phyloP scores from a whole-genome alignment of 139 green algal species.

The Closterium sp. region DNA sequence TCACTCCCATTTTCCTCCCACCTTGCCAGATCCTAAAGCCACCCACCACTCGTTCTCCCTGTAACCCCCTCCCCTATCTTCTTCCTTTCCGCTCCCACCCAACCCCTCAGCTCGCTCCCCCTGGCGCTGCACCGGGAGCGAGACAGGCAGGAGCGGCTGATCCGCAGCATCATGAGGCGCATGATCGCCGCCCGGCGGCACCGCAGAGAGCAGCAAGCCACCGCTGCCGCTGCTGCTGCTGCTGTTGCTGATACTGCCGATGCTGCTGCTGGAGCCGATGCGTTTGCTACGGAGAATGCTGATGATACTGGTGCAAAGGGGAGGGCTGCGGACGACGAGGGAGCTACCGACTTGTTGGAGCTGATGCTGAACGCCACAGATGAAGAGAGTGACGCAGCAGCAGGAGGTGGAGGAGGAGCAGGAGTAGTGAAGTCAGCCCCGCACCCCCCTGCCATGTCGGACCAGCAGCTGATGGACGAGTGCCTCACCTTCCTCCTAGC shows the following conservation, averaged over 20 bases:
- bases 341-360: neutral
- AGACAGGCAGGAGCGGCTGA: neutral
- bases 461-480: constrained; percentile 45
- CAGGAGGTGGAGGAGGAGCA: neutral
- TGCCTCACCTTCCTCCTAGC: constrained; percentile 37
- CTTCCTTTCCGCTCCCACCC: too few species aligned
- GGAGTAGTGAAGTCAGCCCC: neutral
- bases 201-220: neutral
- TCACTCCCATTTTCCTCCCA: too few species aligned
- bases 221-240: neutral
- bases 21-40: too few species aligned
- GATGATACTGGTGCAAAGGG: neutral
- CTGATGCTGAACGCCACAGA: constrained; percentile 1
- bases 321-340: neutral
- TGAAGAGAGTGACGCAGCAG: neutral
- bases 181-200: neutral
- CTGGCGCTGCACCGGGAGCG: too few species aligned
- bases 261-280: neutral
- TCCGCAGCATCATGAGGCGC: neutral
- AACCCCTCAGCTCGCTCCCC: too few species aligned
- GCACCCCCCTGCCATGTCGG: constrained; percentile 13
- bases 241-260: neutral
- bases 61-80: too few species aligned
- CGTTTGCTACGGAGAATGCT: neutral
- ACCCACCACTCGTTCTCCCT: too few species aligned